phyloP scores from a whole-genome alignment of 352 stramenopile species.

The Phytophthora quininea region DNA sequence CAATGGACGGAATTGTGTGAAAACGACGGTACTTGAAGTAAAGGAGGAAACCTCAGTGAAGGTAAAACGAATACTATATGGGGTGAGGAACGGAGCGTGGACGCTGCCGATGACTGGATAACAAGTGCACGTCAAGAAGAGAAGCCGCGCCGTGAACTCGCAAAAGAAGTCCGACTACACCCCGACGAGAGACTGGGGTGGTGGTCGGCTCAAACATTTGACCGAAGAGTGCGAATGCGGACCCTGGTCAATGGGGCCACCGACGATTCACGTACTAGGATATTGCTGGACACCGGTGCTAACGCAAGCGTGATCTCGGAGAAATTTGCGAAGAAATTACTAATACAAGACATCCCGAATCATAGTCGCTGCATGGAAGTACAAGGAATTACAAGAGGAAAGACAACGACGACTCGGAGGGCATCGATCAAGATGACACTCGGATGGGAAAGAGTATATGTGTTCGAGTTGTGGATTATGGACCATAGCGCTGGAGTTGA shows the following conservation, averaged over 20 bases:
- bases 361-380: slow-evolving; percentile 2
- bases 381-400: slow-evolving; percentile 9
- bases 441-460: neutral
- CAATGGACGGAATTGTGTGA: neutral
- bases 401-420: neutral
- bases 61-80: neutral
- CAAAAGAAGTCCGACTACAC: neutral
- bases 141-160: neutral
- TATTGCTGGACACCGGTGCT: neutral
- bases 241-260: neutral
- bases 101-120: neutral
- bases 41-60: neutral
- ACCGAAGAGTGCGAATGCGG: neutral
- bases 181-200: neutral
- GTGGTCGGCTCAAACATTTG: neutral
- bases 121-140: neutral
- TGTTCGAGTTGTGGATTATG: slow-evolving; percentile 17
- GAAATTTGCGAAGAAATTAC: neutral
- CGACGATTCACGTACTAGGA: neutral
- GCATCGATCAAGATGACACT: slow-evolving; percentile 4
- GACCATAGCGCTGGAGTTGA: slow-evolving; percentile 1
- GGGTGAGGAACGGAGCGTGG: neutral
- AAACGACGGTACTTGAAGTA: neutral
- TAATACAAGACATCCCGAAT: neutral
- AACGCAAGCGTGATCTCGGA: neutral